A percentile compares a stretch with the other conserved stretches of the same genome.
phyloP scores from a whole-genome alignment of 2,329 filamentous ascomycete genomes.

The Colletotrichum graminicola region DNA sequence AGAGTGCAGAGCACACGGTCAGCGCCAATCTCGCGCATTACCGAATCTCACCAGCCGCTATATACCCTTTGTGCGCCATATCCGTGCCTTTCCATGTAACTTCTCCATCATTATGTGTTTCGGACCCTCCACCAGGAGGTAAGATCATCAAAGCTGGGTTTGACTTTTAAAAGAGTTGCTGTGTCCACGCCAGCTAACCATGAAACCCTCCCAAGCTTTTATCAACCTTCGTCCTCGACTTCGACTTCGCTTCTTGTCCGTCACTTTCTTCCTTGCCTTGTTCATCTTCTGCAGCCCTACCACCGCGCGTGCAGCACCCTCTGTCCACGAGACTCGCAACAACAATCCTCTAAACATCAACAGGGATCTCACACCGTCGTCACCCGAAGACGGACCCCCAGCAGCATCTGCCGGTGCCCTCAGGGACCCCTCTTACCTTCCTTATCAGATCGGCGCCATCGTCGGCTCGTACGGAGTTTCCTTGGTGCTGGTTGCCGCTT shows the following conservation, averaged over 20 bases:
- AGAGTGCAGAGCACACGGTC: constrained; percentile 55
- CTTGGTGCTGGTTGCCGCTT: constrained; percentile 78
- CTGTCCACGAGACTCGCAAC: constrained; percentile 44
- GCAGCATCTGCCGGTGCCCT: constrained; percentile 67
- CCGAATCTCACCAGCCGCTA: constrained; percentile 67
- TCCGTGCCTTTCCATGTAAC: constrained; percentile 57
- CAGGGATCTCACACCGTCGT: constrained; percentile 67
- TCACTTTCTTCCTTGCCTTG: constrained; percentile 43
- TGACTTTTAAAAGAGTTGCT: constrained; percentile 47
- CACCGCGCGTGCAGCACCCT: constrained; percentile 48
- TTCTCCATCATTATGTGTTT: constrained; percentile 65
- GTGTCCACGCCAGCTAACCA: constrained; percentile 56
- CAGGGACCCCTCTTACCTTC: constrained; percentile 71
- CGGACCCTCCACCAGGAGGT: constrained; percentile 61
- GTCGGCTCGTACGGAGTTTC: constrained; percentile 85
- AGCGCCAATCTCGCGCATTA: constrained; percentile 59
- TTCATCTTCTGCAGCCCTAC: constrained; percentile 47
- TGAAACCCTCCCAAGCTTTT: constrained; percentile 53
- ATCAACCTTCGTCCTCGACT: constrained; percentile 46
- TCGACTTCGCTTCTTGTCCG: constrained; percentile 43
- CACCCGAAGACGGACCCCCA: constrained; percentile 71
- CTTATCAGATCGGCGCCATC: constrained; percentile 86
- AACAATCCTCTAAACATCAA: constrained; percentile 61
- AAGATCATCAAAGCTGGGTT: constrained; percentile 49
- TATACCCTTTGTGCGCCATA: constrained; percentile 65